These are phyloP conservation scores for Kondoa malvinella DNA, from an alignment of 768 basidiomycete species.

Conservation along the genomic window DNA sequence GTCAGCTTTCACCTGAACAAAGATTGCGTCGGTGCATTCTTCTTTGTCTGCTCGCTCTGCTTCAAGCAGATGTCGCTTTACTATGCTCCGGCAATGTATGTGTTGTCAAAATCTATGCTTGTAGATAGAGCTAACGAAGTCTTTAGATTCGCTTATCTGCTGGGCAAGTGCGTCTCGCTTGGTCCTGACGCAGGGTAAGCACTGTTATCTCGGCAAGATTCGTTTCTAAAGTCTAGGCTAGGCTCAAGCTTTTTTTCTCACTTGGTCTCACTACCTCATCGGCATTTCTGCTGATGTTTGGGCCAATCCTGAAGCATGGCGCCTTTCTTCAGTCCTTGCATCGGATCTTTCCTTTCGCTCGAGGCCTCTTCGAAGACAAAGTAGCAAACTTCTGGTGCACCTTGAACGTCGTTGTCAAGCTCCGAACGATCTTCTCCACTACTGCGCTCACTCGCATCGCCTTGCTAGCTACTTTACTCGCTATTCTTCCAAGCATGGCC, in stretches of 20 bases:
- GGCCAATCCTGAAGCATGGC: constrained; percentile 48
- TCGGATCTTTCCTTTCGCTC: constrained; percentile 78
- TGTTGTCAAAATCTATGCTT: neutral
- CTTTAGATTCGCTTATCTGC: constrained; percentile 54
- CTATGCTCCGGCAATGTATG: constrained; percentile 62
- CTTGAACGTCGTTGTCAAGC: constrained; percentile 72
- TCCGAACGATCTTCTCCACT: constrained; percentile 42
- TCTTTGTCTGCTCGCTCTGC: constrained; percentile 65
- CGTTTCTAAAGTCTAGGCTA: constrained; percentile 36
- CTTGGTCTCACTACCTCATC: constrained; percentile 48
- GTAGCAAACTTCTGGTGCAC: constrained; percentile 98
- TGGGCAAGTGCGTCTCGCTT: constrained; percentile 74
- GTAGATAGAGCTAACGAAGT: neutral
- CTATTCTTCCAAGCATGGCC: constrained; percentile 41
- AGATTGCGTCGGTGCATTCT: constrained; percentile 59
- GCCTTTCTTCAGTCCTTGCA: constrained; percentile 48
- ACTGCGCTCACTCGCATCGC: constrained; percentile 42
- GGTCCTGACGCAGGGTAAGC: constrained; percentile 58
- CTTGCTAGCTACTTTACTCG: constrained; percentile 47
- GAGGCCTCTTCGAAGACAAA: constrained; percentile 86
- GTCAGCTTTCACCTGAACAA: constrained; percentile 50
- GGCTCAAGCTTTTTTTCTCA: constrained; percentile 44
- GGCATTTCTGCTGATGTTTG: constrained; percentile 52
- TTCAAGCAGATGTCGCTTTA: constrained; percentile 97
- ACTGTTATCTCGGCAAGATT: constrained; percentile 28